Conservation (phyloP, 768 basidiomycete genomes). For the Psilocybe cubensis region DNA sequence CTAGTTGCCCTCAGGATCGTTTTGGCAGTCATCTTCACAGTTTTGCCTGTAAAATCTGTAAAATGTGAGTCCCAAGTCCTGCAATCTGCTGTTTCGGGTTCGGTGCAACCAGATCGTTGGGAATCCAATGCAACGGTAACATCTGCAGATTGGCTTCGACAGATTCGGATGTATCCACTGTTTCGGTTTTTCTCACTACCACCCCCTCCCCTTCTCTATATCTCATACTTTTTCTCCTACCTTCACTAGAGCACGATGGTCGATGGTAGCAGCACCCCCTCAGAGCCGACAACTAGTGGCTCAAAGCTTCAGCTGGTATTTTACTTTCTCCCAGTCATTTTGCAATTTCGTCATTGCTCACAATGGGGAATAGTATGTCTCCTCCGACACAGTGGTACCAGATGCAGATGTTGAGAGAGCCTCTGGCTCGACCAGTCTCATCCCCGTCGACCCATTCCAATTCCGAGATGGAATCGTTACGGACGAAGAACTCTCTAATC, state of each 20-base stretch:
- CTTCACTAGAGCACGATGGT: conserved; percentile 34
- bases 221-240: conserved; percentile 28
- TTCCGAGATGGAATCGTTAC: conserved; percentile 64
- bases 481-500: conserved; percentile 61
- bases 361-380: conserved; percentile 27
- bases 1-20: not conserved
- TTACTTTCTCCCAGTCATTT: conserved; percentile 18
- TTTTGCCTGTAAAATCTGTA: not conserved
- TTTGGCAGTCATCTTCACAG: too few species aligned
- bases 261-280: conserved; percentile 30
- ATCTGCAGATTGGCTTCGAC: conserved; percentile 39
- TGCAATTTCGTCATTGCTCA: conserved; percentile 16
- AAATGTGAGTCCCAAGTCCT: not conserved
- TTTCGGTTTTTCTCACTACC: conserved; percentile 42
- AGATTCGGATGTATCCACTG: conserved; percentile 37
- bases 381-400: conserved; percentile 56
- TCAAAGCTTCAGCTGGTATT: conserved; percentile 28
- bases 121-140: conserved; percentile 34
- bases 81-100: conserved; percentile 8
- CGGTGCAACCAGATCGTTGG: conserved; percentile 21
- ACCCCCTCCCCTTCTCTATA: conserved; percentile 23
- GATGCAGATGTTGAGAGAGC: conserved; percentile 52
- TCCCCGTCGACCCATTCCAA: conserved; percentile 64
- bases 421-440: conserved; percentile 33
- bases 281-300: conserved; percentile 29